Evolutionary conservation across 306 rosid genomes (phyloP).

Genomic region (Quercus aquifolioides): DNA sequence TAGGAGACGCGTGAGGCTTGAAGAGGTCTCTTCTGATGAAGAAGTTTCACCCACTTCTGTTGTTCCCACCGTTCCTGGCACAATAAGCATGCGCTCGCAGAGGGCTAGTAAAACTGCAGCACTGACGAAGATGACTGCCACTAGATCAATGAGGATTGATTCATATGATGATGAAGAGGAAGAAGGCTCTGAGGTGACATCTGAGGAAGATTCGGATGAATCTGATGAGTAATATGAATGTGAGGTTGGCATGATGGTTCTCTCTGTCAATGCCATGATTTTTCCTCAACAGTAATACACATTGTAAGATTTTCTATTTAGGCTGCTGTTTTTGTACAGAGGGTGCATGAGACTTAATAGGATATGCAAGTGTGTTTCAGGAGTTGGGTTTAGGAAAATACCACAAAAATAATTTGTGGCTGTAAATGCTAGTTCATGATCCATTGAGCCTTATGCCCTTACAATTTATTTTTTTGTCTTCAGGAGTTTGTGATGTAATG

Average conservation of each 20-base stretch:
- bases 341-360: constrained; percentile 1
- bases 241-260: constrained; percentile 2
- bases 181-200: constrained; percentile 50
- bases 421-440: background rate
- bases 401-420: background rate
- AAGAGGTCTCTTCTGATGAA: constrained; percentile 66
- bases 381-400: background rate
- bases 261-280: background rate
- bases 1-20: constrained; percentile 64
- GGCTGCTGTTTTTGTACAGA: constrained; percentile 34
- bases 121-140: constrained; percentile 54
- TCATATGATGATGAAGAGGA: constrained; percentile 48
- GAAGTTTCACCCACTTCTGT: constrained; percentile 53
- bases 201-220: constrained; percentile 54
- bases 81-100: constrained; percentile 54
- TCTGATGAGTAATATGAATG: constrained; percentile 22
- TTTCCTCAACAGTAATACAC: constrained; percentile 7
- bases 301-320: constrained; percentile 24
- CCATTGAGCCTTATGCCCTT: background rate
- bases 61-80: constrained; percentile 39
- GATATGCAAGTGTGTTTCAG: constrained; percentile 2
- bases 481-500: background rate
- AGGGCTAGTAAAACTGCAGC: constrained; percentile 95
- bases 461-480: background rate
- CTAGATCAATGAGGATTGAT: constrained; percentile 25